Conservation (phyloP, 306 rosid species). For the Castanea sativa region DNA sequence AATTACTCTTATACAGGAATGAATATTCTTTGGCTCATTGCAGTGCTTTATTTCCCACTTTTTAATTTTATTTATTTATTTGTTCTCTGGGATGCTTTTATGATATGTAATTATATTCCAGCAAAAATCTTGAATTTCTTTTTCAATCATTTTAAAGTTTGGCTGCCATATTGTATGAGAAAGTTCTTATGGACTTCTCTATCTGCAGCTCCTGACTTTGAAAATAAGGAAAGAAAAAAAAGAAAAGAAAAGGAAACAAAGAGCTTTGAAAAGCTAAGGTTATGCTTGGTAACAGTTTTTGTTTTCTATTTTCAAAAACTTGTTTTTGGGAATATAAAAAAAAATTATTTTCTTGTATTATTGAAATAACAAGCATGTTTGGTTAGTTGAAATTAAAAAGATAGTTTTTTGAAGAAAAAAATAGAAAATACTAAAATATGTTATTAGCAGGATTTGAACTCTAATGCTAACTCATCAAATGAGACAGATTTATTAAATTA, state of each 20-base stretch:
- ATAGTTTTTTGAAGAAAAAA: too few species aligned
- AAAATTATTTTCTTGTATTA: too few species aligned
- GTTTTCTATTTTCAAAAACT: too few species aligned
- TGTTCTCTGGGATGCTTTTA: neutral
- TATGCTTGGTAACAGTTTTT: too few species aligned
- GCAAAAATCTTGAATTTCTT: neutral
- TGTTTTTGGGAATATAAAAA: too few species aligned
- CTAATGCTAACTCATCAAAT: too few species aligned
- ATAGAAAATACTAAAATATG: too few species aligned
- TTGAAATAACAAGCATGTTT: too few species aligned
- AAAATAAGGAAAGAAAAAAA: neutral
- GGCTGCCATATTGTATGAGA: neutral
- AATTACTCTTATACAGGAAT: constrained; percentile 1
- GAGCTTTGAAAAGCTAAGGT: neutral
- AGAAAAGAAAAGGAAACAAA: neutral
- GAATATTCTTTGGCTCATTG: constrained; percentile 10
- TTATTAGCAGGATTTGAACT: too few species aligned
- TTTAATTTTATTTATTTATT: neutral
- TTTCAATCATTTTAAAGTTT: neutral
- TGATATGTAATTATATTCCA: neutral
- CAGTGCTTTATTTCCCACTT: neutral
- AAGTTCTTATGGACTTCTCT: neutral
- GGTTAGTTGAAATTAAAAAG: too few species aligned
- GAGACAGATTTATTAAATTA: too few species aligned
- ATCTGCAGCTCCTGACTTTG: neutral